Conservation (phyloP, 2,329 filamentous ascomycete genomes). For the Atkinsonella texensis region DNA sequence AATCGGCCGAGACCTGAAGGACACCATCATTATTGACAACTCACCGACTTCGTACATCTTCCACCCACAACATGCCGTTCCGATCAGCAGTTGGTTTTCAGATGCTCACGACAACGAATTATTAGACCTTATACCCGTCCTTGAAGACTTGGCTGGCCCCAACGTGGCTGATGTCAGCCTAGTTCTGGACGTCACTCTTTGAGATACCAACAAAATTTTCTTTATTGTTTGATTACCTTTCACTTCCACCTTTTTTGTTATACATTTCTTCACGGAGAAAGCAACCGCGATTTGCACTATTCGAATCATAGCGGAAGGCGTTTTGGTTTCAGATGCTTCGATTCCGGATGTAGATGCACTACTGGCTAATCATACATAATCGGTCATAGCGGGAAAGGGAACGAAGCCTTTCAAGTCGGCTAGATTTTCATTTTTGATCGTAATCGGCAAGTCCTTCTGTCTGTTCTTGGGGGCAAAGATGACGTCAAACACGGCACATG, state of each 20-base stretch:
- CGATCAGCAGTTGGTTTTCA: slow-evolving; percentile 99
- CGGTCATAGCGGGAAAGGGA: slow-evolving; percentile 7
- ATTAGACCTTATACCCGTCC: slow-evolving; percentile 90
- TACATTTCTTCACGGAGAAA: slow-evolving; percentile 18
- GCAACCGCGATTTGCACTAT: slow-evolving; percentile 24
- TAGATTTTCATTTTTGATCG: slow-evolving; percentile 5
- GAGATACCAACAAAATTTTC: slow-evolving; percentile 25
- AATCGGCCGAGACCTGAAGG: slow-evolving; percentile 85
- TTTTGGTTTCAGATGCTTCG: slow-evolving; percentile 39
- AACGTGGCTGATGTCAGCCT: slow-evolving; percentile 94
- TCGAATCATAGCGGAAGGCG: slow-evolving; percentile 43
- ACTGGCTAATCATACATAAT: slow-evolving; percentile 41
- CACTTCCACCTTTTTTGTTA: slow-evolving; percentile 18
- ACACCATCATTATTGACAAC: slow-evolving; percentile 99
- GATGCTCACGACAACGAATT: slow-evolving; percentile 99
- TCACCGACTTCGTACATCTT: slow-evolving; percentile 99
- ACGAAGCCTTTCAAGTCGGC: slow-evolving; percentile 1
- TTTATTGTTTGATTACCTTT: slow-evolving; percentile 14
- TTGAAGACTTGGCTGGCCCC: slow-evolving; percentile 83
- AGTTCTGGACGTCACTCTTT: slow-evolving; percentile 82
- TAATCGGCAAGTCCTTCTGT: slow-evolving; percentile 7
- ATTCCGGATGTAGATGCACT: slow-evolving; percentile 39
- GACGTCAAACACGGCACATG: slow-evolving; percentile 15
- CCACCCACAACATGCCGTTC: slow-evolving; percentile 95
- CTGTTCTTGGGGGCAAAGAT: slow-evolving; percentile 5